Evolutionary conservation across 768 basidiomycete species (phyloP), one percentile per base, ranked within the genome.

Genomic region (Dacryopinax primogenitus): DNA sequence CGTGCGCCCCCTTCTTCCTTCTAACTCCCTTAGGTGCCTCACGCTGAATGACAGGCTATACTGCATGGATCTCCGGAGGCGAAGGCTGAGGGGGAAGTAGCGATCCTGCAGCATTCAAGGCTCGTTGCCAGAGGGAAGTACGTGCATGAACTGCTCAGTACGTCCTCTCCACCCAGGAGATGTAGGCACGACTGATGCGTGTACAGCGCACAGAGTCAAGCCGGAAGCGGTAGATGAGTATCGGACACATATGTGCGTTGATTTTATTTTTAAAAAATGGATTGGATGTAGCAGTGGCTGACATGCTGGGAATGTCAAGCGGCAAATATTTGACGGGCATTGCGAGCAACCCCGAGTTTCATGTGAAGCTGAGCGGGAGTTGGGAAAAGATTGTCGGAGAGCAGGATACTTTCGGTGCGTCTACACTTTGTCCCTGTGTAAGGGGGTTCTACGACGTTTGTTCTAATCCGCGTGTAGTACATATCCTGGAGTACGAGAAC

Each of bases 41-140:
- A 26, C 26, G 15, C 9, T 9, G 3, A 44, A 44, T 18, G 36
- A 9, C 66, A 93, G 92, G 84, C 88, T 21, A 74, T 99, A 64
- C 78, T 99, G 66, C 93, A 98, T 75, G 96, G 96, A n/a, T 93
- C 91, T 33, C 85, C 86, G 51, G 86, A 92, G 71, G 94, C 94
- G 47, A 88, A 90, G 76, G 80, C 82, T 71, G 90, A 86, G 45
- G 89, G 92, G 39, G 88, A 90, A 62, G 76, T 84, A 36, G 86
- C 87, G 65, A 77, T 82, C 47, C 82, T 83, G 65, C 90, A 94
- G 71, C 93, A 98, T 74, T 93, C 91, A 1, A 82, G 85, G 70
- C 76, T 94, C 7, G 87, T 99, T 39, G 95, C 90, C 34, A 80
- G 95, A 66, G 92, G 93, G 51, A 98, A 98, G 80, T 94, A 93